Conservation (phyloP, 2,329 filamentous ascomycete species). For the Endoconidiophora polonica region DNA sequence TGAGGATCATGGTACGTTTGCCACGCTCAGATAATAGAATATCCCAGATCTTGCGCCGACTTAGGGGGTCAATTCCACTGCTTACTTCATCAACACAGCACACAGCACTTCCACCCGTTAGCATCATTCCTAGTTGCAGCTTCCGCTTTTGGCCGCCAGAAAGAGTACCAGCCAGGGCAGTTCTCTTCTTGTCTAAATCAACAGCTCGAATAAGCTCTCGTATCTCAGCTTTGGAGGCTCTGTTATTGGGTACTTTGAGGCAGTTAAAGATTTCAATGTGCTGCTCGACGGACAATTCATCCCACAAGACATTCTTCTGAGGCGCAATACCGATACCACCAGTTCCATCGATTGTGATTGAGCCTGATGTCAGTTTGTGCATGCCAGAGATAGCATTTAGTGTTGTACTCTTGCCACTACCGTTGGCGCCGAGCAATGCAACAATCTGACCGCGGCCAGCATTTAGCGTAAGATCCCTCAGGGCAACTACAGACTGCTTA, state of each 20-base stretch:
- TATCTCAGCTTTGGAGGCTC: conserved; percentile 42
- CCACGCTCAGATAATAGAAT: conserved; percentile 77
- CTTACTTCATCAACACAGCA: conserved; percentile 89
- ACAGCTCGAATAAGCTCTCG: conserved; percentile 48
- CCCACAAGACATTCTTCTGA: conserved; percentile 90
- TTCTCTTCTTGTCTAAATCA: conserved; percentile 59
- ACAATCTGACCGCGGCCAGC: conserved; percentile 69
- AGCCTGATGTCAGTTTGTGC: conserved; percentile 57
- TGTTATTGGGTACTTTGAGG: conserved; percentile 48
- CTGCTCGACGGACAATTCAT: conserved; percentile 70
- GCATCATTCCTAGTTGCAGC: conserved; percentile 85
- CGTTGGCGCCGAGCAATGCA: conserved; percentile 75
- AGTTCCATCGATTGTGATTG: conserved; percentile 59
- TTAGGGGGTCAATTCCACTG: conserved; percentile 73
- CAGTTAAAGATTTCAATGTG: conserved; percentile 72
- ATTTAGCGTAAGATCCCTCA: conserved; percentile 54
- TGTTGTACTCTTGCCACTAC: conserved; percentile 79
- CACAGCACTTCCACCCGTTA: conserved; percentile 73
- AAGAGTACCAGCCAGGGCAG: conserved; percentile 56
- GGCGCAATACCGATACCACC: conserved; percentile 76
- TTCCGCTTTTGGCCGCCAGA: conserved; percentile 89
- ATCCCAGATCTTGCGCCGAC: conserved; percentile 82
- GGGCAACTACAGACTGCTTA: conserved; percentile 49
- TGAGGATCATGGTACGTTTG: conserved; percentile 65
- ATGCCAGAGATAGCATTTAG: conserved; percentile 76